Evolutionary conservation across 768 basidiomycete genomes (phyloP), one percentile per base, ranked within the genome.

Genomic region (Panellus pusillus): DNA sequence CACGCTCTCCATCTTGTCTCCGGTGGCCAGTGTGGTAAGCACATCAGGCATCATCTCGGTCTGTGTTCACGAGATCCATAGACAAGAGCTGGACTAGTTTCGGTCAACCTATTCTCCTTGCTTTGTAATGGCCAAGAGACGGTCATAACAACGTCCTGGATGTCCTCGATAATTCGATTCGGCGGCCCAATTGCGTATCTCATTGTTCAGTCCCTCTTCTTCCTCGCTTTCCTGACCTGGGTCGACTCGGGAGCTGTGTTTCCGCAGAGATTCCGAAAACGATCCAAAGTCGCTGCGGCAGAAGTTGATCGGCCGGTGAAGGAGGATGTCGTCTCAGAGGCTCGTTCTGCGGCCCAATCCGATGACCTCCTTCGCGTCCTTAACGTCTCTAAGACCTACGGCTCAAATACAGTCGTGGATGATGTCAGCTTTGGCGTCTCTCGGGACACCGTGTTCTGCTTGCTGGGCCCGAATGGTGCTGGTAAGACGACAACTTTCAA

Each of bases 401-500:
- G 71, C 9, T 66, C 68, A 13, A 77, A 79, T 38, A 76, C 71
- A 24, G 89, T 86, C 0, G 87, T 92, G 0, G 84, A 91, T 61
- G 78, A 88, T 60, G 85, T 91, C 36, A 85, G 80, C 57, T 80
- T 91, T 60, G 83, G 83, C 0, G 83, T 90, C 24, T 68, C 80
- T 1, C 70, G 69, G 37, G 78, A 87, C 42, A 85, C 83, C 4
- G 44, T 87, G 15, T 88, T 90, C 59, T 87, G 85, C 4, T 67
- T 91, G 56, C 74, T 92, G 14, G 90, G 90, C 1, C 90, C 90
- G 1, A 92, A 91, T 59, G 90, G 90, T 7, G 90, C 89, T 9
- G 89, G 90, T 0, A 91, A 91, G 68, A 91, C 87, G 11, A 90
- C 90, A 0, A 86, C 84, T 0, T 89, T 91, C 68, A 88, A 89